Evolutionary conservation across 331 rosid genomes (phyloP).

Genomic region (Prunus yedoensis): DNA sequence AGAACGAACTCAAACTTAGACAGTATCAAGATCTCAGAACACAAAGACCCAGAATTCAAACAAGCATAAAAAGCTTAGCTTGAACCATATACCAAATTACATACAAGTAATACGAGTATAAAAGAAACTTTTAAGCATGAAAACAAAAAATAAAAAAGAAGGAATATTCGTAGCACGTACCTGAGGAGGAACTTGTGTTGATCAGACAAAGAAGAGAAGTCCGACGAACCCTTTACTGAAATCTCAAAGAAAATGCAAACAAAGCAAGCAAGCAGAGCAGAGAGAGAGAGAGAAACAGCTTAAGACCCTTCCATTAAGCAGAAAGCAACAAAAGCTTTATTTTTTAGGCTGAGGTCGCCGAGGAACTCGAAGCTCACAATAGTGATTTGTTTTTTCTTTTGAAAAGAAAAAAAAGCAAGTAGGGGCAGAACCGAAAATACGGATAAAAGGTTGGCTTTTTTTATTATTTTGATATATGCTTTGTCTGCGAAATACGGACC

Average conservation of each 20-base stretch:
- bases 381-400: neutral
- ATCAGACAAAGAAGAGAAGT: constrained; percentile 37
- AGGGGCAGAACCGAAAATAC: constrained; percentile 52
- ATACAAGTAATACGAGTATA: neutral
- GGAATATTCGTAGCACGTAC: constrained; percentile 32
- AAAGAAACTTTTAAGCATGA: neutral
- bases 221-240: constrained; percentile 15
- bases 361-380: constrained; percentile 40
- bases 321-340: constrained; percentile 59
- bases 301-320: constrained; percentile 73
- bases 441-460: constrained; percentile 10
- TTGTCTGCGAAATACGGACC: constrained; percentile 20
- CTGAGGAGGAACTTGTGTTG: constrained; percentile 35
- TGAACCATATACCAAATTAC: neutral
- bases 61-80: neutral
- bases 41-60: neutral
- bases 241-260: constrained; percentile 17
- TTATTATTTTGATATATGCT: neutral
- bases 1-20: constrained; percentile 5
- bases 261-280: constrained; percentile 19
- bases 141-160: neutral
- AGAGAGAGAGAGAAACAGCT: constrained; percentile 28
- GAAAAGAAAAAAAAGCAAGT: neutral
- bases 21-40: constrained; percentile 5
- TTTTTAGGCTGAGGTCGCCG: constrained; percentile 34